Evolutionary conservation across 208 protist genomes (phyloP).

Genomic region (Acanthamoeba divionensis): DNA sequence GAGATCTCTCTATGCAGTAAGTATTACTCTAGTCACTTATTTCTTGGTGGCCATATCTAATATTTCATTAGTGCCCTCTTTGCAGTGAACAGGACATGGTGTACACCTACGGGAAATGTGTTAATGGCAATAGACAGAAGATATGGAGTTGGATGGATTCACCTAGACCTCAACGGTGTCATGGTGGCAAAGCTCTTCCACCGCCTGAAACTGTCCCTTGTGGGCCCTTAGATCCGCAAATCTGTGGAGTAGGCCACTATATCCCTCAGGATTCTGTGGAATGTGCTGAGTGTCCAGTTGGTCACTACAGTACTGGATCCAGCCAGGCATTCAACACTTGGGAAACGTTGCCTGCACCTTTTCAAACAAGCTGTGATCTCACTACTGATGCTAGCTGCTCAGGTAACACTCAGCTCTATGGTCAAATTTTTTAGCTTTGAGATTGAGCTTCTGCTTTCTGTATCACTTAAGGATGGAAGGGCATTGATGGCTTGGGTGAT

Average conservation of each 20-base stretch:
- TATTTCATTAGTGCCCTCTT: neutral
- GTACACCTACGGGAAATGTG: conserved; percentile 33
- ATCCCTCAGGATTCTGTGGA: neutral
- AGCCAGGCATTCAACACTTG: neutral
- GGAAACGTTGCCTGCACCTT: neutral
- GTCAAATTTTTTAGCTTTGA: too few relatives aligned
- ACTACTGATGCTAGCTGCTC: too few relatives aligned
- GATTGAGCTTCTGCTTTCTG: too few relatives aligned
- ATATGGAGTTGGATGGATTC: conserved; percentile 23
- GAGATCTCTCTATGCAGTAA: conserved; percentile 22
- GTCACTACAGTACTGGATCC: conserved; percentile 7
- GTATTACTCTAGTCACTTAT: neutral
- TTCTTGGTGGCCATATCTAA: neutral
- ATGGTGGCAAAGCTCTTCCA: neutral
- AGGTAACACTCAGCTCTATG: too few relatives aligned
- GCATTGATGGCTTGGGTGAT: too few relatives aligned
- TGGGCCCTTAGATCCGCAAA: conserved; percentile 20
- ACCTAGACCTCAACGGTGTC: neutral
- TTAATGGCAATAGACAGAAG: conserved; percentile 1
- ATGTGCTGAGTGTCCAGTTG: neutral
- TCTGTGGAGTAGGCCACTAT: neutral
- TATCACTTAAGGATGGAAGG: too few relatives aligned
- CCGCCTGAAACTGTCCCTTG: neutral
- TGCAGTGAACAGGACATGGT: conserved; percentile 26
- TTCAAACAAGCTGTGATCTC: too few relatives aligned